Evolutionary conservation across 2,329 filamentous ascomycete species (phyloP).

Genomic region (Mycosphaerella sp.): DNA sequence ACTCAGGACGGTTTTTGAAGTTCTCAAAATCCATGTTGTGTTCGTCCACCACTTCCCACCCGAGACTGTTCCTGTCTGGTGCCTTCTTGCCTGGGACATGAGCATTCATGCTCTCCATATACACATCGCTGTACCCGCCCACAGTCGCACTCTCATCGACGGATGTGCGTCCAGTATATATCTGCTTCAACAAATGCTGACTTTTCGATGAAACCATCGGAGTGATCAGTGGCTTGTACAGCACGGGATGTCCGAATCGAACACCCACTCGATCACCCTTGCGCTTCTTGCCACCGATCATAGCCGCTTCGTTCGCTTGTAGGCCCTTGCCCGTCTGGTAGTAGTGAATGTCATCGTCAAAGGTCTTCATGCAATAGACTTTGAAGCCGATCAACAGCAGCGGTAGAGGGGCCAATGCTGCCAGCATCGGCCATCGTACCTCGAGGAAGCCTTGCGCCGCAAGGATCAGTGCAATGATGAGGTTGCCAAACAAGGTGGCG

Average conservation of each 20-base stretch:
- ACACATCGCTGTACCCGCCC: constrained; percentile 76
- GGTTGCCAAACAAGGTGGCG: constrained; percentile 68
- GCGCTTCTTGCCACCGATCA: constrained; percentile 38
- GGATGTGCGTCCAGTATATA: constrained; percentile 68
- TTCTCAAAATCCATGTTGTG: constrained; percentile 81
- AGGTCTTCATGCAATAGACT: constrained; percentile 67
- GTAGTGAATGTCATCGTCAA: constrained; percentile 74
- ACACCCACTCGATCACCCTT: constrained; percentile 63
- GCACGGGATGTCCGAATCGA: constrained; percentile 81
- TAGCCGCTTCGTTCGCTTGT: constrained; percentile 32
- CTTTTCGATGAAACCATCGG: constrained; percentile 94
- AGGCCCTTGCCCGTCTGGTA: constrained; percentile 63
- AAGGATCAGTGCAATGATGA: constrained; percentile 70
- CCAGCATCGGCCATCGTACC: constrained; percentile 54
- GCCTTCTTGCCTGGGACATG: constrained; percentile 54
- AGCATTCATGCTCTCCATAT: constrained; percentile 70
- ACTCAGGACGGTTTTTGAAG: constrained; percentile 85
- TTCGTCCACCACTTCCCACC: constrained; percentile 84
- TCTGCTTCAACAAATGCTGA: constrained; percentile 74
- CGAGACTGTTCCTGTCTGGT: constrained; percentile 19
- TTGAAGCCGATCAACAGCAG: constrained; percentile 80
- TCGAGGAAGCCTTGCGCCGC: constrained; percentile 45
- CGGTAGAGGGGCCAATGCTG: constrained; percentile 63
- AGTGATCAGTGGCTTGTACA: constrained; percentile 83
- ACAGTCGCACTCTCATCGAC: constrained; percentile 58